These are phyloP conservation scores for Backusella sp. DNA, from an alignment of 192 early-diverging fungal species.

Conservation along the genomic window DNA sequence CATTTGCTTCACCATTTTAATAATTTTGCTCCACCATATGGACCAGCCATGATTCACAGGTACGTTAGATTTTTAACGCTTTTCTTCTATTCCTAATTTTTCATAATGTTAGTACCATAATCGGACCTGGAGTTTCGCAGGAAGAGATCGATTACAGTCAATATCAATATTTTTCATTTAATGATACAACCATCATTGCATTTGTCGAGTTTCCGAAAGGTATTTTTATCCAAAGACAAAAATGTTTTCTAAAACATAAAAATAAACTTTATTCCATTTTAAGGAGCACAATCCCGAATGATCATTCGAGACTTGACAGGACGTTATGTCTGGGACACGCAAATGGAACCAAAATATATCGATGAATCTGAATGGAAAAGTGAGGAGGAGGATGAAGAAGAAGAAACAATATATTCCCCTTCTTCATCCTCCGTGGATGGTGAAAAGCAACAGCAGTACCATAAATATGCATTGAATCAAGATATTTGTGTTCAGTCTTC, in stretches of 20 bases:
- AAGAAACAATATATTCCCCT: conserved; percentile 1
- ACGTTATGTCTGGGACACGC: conserved; percentile 78
- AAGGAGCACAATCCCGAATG: conserved; percentile 51
- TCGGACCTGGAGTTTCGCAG: conserved; percentile 35
- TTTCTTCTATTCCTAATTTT: not conserved
- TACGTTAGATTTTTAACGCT: not conserved
- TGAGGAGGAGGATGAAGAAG: not conserved
- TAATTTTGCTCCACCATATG: conserved; percentile 63
- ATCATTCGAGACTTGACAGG: conserved; percentile 78
- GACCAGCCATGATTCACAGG: conserved; percentile 50
- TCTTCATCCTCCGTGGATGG: not conserved
- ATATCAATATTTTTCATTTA: conserved; percentile 71
- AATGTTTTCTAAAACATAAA: not conserved
- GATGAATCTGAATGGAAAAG: not conserved
- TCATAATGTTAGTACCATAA: conserved; percentile 32
- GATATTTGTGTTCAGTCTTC: not conserved
- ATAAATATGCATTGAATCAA: not conserved
- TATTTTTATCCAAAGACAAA: conserved; percentile 14
- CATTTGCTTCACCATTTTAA: conserved; percentile 72
- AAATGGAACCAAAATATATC: conserved; percentile 35
- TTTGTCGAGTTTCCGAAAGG: conserved; percentile 62
- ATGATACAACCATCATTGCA: conserved; percentile 71
- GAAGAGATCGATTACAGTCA: conserved; percentile 45
- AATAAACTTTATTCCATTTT: not conserved
- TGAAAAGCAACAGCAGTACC: not conserved